Evolutionary conservation across 2,329 filamentous ascomycete species (phyloP).

Genomic region (Tolypocladium album): DNA sequence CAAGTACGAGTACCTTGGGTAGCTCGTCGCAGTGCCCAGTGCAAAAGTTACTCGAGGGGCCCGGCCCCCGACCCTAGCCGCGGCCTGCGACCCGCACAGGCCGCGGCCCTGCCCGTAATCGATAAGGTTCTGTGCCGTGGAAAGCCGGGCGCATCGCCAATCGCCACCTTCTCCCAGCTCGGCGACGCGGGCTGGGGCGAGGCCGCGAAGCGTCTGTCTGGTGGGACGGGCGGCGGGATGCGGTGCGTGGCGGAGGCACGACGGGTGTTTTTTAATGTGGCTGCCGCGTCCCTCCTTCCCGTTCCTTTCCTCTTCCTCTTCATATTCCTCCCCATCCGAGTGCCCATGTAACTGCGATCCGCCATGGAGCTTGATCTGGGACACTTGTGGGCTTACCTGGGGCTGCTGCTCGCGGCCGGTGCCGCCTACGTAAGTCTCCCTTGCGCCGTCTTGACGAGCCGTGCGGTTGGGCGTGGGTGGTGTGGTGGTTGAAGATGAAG

Average conservation of each 20-base stretch:
- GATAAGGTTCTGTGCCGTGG: slow-evolving; percentile 12
- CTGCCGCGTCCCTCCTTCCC: not conserved
- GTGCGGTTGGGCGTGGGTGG: not conserved
- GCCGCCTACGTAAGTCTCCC: slow-evolving; percentile 28
- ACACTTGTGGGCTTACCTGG: slow-evolving; percentile 30
- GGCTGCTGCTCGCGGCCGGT: slow-evolving; percentile 21
- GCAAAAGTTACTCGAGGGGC: not conserved
- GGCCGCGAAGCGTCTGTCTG: no score
- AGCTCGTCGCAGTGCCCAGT: not conserved
- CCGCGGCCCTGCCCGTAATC: not conserved
- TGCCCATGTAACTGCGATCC: not conserved
- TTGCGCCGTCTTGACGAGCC: not conserved
- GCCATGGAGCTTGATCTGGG: slow-evolving; percentile 16
- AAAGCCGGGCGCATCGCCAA: slow-evolving; percentile 13
- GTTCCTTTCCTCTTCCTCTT: not conserved
- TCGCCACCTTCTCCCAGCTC: slow-evolving; percentile 2
- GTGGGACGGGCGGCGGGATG: not conserved
- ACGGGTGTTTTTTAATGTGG: not conserved
- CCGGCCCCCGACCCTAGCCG: slow-evolving; percentile 4
- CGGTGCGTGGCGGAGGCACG: not conserved
- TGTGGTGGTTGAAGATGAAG: not conserved
- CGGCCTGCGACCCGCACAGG: not conserved
- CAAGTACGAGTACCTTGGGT: no score
- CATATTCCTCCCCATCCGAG: not conserved
- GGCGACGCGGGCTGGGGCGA: no score